A percentile compares a stretch with the other conserved stretches of the same genome.
Conservation (phyloP, 306 rosid genomes). For the Fragaria nilgerrensis region DNA sequence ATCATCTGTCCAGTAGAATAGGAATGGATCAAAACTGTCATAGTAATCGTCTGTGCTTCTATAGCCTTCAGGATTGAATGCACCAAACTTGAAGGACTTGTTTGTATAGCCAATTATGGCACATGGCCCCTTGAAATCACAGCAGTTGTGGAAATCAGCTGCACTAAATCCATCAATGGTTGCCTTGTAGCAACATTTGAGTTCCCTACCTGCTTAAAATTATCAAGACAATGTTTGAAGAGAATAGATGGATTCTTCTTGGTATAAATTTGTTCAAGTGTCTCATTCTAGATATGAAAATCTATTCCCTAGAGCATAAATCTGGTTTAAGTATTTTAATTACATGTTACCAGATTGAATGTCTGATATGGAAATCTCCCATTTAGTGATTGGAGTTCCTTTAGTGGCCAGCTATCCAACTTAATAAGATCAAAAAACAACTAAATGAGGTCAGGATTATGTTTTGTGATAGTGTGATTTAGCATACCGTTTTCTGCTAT, state of each 20-base stretch:
- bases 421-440: not conserved
- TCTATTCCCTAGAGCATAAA: not conserved
- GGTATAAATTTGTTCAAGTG: not conserved
- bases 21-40: slow-evolving; percentile 81
- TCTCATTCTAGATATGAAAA: not conserved
- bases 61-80: slow-evolving; percentile 88
- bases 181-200: slow-evolving; percentile 85
- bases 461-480: not conserved
- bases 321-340: not conserved
- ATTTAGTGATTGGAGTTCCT: not conserved
- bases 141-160: slow-evolving; percentile 58
- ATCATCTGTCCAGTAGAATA: slow-evolving; percentile 55
- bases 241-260: not conserved
- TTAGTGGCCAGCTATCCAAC: not conserved
- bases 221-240: not conserved
- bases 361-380: not conserved
- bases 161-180: slow-evolving; percentile 82
- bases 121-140: slow-evolving; percentile 92
- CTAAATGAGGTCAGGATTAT: not conserved
- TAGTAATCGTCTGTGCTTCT: slow-evolving; percentile 94
- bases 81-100: slow-evolving; percentile 88
- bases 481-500: slow-evolving; percentile 3
- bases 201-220: slow-evolving; percentile 63
- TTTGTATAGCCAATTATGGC: slow-evolving; percentile 80
- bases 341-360: not conserved